Evolutionary conservation across 805 yeast genomes (phyloP).

Genomic region (Metschnikowia similis): DNA sequence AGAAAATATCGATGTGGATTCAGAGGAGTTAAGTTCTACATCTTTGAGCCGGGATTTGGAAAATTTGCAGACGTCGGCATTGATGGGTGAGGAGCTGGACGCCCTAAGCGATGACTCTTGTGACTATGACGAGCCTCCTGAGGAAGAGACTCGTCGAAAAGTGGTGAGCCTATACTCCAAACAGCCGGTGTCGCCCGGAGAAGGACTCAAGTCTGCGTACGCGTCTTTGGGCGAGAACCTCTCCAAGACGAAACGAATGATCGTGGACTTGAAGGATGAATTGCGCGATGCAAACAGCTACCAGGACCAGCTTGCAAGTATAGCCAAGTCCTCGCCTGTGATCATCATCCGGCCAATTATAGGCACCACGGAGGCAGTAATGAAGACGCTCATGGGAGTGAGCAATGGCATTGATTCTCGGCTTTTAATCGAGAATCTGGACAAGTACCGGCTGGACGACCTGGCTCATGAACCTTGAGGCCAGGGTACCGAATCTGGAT

Average conservation of each 20-base stretch:
- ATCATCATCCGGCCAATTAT: conserved; percentile 79
- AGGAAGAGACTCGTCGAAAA: conserved; percentile 32
- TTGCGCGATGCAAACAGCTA: conserved; percentile 63
- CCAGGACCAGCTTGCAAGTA: conserved; percentile 60
- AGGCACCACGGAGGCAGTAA: conserved; percentile 88
- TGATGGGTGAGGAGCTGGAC: conserved; percentile 22
- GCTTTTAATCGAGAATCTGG: conserved; percentile 53
- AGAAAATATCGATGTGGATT: conserved; percentile 20
- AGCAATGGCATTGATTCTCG: conserved; percentile 74
- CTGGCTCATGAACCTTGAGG: not conserved
- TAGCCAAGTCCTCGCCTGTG: conserved; percentile 76
- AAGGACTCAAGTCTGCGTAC: conserved; percentile 76
- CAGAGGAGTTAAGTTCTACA: not conserved
- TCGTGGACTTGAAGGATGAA: conserved; percentile 55
- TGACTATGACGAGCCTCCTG: conserved; percentile 19
- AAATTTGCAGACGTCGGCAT: conserved; percentile 19
- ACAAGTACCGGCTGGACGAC: conserved; percentile 49
- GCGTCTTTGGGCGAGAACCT: conserved; percentile 66
- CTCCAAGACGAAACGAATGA: conserved; percentile 57
- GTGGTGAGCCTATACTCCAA: conserved; percentile 72
- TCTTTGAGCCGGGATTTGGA: not conserved
- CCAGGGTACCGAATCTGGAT: not conserved
- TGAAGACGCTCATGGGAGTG: conserved; percentile 77
- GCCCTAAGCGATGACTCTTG: conserved; percentile 16
- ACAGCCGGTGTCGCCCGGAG: conserved; percentile 68